Evolutionary conservation across 2,329 filamentous ascomycete species (phyloP), one percentile per base, ranked within the genome.

Genomic region (Alternaria gaisen): DNA sequence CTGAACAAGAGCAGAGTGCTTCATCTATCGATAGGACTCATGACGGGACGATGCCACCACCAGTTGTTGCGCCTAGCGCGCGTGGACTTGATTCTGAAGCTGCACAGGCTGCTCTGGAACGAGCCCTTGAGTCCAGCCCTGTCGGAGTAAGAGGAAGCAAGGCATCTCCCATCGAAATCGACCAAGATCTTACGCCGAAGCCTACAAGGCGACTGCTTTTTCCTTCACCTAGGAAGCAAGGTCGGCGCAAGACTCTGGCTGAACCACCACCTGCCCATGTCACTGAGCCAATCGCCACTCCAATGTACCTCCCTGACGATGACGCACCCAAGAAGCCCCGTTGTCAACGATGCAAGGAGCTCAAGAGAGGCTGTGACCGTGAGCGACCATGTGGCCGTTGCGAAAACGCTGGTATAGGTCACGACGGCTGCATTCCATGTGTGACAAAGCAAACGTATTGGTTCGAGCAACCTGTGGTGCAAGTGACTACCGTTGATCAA

Each of bases 151-250:
- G 81, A 57, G 83, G 83, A 58, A 80, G 75, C 48, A 82, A 81
- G 51, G 76, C 80, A 52, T 78, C 81, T 18, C 81, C 83, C 2
- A 81, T 85, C 61, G 82, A 87, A 61, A 74, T 85, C 36, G 82
- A 82, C 51, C 66, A 71, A 28, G 81, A 83, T 52, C 72, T 86
- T 14, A 88, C 86, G 4, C 86, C 87, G 3, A 87, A 83, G 70
- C 84, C 86, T 22, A 93, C 90, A 0, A 85, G 90, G 61, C 85
- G 92, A 59, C 79, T 94, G 3, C 83, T 95, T 1, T 95, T 95
- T 71, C 90, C 92, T 1, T 93, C 91, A 0, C 91, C 91, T 2
- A 85, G 88, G 43, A 90, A 90, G 66, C 86, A 88, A 30, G 86
- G 85, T 36, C 83, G 87, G 46, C 80, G 84, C 1, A 92, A 88